Conservation (phyloP, 2,329 filamentous ascomycete genomes). For the Colletotrichum noveboracense region DNA sequence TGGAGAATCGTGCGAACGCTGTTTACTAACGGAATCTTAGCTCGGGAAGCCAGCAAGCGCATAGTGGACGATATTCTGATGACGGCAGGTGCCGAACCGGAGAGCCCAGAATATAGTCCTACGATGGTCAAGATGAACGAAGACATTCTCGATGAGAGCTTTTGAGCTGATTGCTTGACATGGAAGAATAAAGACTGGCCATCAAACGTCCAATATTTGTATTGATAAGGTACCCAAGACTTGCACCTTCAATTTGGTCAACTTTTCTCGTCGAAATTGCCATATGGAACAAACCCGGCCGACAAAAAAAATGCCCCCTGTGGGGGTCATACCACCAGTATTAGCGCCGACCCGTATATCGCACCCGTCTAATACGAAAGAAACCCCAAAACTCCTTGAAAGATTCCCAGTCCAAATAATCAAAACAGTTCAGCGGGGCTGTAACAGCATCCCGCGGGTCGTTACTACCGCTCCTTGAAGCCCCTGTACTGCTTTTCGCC, state of each 20-base stretch:
- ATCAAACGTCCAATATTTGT: neutral
- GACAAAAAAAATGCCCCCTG: neutral
- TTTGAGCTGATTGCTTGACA: conserved; percentile 40
- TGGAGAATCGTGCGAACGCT: neutral
- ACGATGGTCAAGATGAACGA: conserved; percentile 70
- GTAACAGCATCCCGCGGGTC: neutral
- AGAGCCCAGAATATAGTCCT: conserved; percentile 65
- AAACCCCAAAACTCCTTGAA: neutral
- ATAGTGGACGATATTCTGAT: conserved; percentile 83
- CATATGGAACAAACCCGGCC: neutral
- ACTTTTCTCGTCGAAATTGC: neutral
- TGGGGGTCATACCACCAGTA: neutral
- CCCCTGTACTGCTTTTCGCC: neutral
- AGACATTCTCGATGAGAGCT: conserved; percentile 67
- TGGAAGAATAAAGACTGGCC: neutral
- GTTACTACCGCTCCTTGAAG: neutral
- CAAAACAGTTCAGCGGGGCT: neutral
- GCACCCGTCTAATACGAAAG: neutral
- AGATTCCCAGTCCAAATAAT: neutral
- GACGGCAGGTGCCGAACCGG: conserved; percentile 71
- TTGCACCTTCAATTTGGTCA: neutral
- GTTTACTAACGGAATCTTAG: conserved; percentile 42
- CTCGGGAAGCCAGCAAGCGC: conserved; percentile 78
- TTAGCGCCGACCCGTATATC: neutral
- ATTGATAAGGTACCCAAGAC: neutral